phyloP scores from a whole-genome alignment of 2,329 filamentous ascomycete genomes.

The Aspergillus eucalypticola region DNA sequence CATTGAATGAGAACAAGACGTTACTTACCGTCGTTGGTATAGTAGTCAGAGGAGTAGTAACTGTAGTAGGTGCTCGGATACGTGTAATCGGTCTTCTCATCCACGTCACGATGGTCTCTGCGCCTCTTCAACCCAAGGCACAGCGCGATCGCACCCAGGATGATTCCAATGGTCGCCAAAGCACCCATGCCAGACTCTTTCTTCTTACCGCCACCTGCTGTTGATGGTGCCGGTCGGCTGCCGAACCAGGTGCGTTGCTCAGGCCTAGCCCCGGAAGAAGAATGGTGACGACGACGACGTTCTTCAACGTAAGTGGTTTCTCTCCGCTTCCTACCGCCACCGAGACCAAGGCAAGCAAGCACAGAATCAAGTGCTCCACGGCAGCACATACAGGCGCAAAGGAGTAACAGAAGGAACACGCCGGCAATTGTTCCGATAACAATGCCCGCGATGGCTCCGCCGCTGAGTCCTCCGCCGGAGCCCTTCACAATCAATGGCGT shows the following conservation, averaged over 20 bases:
- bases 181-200: constrained; percentile 43
- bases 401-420: constrained; percentile 46
- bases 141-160: constrained; percentile 47
- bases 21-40: constrained; percentile 45
- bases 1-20: neutral
- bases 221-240: constrained; percentile 34
- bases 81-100: constrained; percentile 43
- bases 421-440: constrained; percentile 52
- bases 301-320: constrained; percentile 46
- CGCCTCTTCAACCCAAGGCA: constrained; percentile 49
- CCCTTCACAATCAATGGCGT: constrained; percentile 38
- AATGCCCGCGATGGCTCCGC: constrained; percentile 54
- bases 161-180: constrained; percentile 44
- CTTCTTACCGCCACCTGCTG: constrained; percentile 27
- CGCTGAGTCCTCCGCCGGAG: constrained; percentile 44
- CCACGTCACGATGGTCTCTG: constrained; percentile 32
- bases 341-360: constrained; percentile 45
- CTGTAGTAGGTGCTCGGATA: constrained; percentile 42
- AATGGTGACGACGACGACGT: constrained; percentile 34
- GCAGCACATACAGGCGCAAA: constrained; percentile 48
- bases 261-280: constrained; percentile 29
- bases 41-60: constrained; percentile 41
- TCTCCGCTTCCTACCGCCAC: constrained; percentile 33
- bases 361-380: constrained; percentile 43
- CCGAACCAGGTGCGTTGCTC: constrained; percentile 46